Conservation (phyloP, 2,329 filamentous ascomycete genomes). For the Hypoxylon sp. region DNA sequence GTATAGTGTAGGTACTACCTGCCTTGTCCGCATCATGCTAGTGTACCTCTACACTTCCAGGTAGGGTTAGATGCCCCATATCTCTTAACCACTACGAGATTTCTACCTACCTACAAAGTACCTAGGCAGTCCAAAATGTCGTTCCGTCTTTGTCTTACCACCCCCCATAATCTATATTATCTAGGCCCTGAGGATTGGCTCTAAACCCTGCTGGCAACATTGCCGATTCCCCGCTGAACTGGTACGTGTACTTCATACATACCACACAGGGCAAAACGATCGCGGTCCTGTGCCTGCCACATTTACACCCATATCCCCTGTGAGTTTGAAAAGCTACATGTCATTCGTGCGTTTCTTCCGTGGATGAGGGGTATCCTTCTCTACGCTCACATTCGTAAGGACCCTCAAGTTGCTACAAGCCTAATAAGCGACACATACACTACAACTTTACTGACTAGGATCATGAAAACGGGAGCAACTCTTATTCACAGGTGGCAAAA, state of each 20-base stretch:
- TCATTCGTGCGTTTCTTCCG: slow-evolving; percentile 28
- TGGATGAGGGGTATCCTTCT: slow-evolving; percentile 14
- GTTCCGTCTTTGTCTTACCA: slow-evolving; percentile 38
- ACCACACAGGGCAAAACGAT: slow-evolving; percentile 27
- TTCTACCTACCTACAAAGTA: slow-evolving; percentile 15
- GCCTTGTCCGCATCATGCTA: slow-evolving; percentile 30
- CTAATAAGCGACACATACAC: slow-evolving; percentile 7
- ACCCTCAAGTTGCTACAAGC: slow-evolving; percentile 1
- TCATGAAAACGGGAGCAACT: slow-evolving; percentile 6
- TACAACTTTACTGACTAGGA: background rate
- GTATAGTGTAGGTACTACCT: slow-evolving; percentile 34
- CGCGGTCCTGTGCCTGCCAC: slow-evolving; percentile 24
- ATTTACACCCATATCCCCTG: slow-evolving; percentile 15
- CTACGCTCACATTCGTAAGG: slow-evolving; percentile 18
- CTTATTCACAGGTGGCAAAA: slow-evolving; percentile 24
- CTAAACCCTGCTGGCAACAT: slow-evolving; percentile 36
- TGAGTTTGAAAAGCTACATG: slow-evolving; percentile 31
- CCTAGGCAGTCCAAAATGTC: slow-evolving; percentile 22
- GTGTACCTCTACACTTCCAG: slow-evolving; percentile 14
- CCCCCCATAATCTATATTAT: slow-evolving; percentile 22
- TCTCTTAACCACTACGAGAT: slow-evolving; percentile 14
- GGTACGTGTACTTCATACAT: slow-evolving; percentile 31
- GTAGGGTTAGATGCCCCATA: slow-evolving; percentile 33
- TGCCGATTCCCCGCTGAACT: slow-evolving; percentile 33
- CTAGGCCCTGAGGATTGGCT: slow-evolving; percentile 31